Evolutionary conservation across 768 basidiomycete species (phyloP), one percentile per base, ranked within the genome.

Genomic region (Amanita inopinata): DNA sequence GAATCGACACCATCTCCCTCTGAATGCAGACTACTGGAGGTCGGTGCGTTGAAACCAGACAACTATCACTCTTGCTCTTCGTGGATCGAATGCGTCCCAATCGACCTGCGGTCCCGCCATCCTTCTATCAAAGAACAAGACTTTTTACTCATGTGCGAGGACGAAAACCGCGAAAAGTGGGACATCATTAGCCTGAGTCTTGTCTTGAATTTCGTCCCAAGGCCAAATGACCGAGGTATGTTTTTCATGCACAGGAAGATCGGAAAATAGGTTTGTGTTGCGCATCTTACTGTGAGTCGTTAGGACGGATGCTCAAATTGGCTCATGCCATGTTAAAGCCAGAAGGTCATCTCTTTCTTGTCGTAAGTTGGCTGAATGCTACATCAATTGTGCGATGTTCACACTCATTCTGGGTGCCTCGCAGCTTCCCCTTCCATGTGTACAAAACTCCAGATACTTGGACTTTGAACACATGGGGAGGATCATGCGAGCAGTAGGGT

Each of bases 191-290:
- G 87, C 57, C 74, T 93, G 18, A 91, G 89, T 53, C 63, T 96
- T 25, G 92, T 96, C 3, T 61, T 96, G 3, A 96, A 96, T 55
- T 96, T 93, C 54, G 85, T 91, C 1, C 80, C 86, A 17, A 71
- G 78, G 19, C 66, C 84, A 0, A 63, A 63, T 36, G 80, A 87
- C 41, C 67, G 92, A 77, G 91, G 91, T 87, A 46, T 49, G 20
- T 18, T 3, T 28, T 38, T 19, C n/a, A n/a, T n/a, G n/a, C 12
- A 17, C 14, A 17, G 18, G 5, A 43, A 17, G 14, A 11, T 1
- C 7, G 14, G 12, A 14, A 33, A 15, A 0, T 2, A 22, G 5
- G 7, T 3, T 6, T 20, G 22, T 28, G 15, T 31, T 19, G 14
- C 34, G 8, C n/a, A 49, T 30, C 28, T 8, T 38, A 28, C 46